Evolutionary conservation across 2,329 filamentous ascomycete genomes (phyloP).

Genomic region (Claviceps africana): DNA sequence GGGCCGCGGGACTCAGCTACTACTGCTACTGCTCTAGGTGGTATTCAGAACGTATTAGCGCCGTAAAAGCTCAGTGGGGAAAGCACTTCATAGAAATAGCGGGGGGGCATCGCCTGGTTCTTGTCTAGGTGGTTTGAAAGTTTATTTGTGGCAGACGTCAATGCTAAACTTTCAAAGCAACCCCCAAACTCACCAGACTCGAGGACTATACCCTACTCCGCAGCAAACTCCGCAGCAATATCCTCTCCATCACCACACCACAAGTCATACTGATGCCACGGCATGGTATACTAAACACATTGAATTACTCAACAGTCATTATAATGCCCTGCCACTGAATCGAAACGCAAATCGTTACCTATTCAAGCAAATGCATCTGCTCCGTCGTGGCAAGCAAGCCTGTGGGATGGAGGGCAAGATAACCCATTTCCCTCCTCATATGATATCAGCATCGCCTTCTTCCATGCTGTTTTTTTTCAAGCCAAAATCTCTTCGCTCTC

Average conservation of each 20-base stretch:
- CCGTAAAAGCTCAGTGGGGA: too few relatives aligned
- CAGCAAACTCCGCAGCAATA: neutral
- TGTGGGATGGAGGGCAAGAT: constrained; percentile 9
- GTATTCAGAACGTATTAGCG: too few relatives aligned
- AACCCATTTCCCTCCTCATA: neutral
- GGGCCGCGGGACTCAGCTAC: too few relatives aligned
- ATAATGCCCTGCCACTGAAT: constrained; percentile 2
- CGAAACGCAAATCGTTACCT: constrained; percentile 14
- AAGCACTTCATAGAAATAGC: too few relatives aligned
- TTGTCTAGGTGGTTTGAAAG: too few relatives aligned
- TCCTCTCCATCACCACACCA: too few relatives aligned
- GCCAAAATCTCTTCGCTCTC: constrained; percentile 67
- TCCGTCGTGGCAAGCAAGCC: constrained; percentile 15
- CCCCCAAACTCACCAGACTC: neutral
- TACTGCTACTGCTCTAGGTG: too few relatives aligned
- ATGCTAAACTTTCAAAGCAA: neutral
- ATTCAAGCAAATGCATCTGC: constrained; percentile 19
- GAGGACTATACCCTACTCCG: neutral
- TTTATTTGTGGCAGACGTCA: too few relatives aligned
- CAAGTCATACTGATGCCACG: neutral
- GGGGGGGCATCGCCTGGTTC: too few relatives aligned
- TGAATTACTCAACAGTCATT: constrained; percentile 2
- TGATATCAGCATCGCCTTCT: neutral
- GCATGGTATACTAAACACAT: neutral
- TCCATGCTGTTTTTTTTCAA: constrained; percentile 15